These are phyloP conservation scores for Ogataea henricii DNA, from an alignment of 805 yeast genomes.

Conservation along the genomic window DNA sequence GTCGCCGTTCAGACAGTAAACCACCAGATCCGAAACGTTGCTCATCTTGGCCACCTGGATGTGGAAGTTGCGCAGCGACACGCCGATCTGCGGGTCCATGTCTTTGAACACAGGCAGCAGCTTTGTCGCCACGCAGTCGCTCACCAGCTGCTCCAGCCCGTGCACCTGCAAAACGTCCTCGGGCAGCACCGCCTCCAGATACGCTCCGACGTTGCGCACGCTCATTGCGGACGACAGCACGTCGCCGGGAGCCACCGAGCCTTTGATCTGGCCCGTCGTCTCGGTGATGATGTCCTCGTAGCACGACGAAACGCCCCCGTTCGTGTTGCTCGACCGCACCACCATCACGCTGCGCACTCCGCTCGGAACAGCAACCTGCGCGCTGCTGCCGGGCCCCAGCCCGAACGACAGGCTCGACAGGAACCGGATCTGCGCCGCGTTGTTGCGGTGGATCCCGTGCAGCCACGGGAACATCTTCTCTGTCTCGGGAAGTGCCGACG, in stretches of 20 bases:
- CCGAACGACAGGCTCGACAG: conserved; percentile 30
- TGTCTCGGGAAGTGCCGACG: conserved; percentile 57
- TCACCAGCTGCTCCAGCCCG: conserved; percentile 35
- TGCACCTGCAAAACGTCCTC: conserved; percentile 21
- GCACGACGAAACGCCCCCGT: conserved; percentile 32
- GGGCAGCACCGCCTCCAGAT: conserved; percentile 32
- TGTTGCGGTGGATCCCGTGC: conserved; percentile 68
- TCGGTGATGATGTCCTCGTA: conserved; percentile 35
- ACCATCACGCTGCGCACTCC: conserved; percentile 32
- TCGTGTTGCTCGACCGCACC: conserved; percentile 33
- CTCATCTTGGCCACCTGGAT: conserved; percentile 83
- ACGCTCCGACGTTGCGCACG: conserved; percentile 30
- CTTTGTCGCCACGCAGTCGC: conserved; percentile 45
- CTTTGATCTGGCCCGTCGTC: conserved; percentile 51
- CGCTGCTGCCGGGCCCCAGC: conserved; percentile 6
- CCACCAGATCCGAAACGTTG: conserved; percentile 68
- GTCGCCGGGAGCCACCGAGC: conserved; percentile 56
- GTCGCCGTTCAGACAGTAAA: conserved; percentile 62
- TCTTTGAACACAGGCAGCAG: conserved; percentile 55
- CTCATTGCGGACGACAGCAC: conserved; percentile 48
- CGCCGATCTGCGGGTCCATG: conserved; percentile 70
- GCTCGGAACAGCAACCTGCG: conserved; percentile 24
- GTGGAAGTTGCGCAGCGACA: conserved; percentile 80
- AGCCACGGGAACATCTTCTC: conserved; percentile 84
- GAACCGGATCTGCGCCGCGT: conserved; percentile 55